Evolutionary conservation across 73 alveolate genomes (phyloP).

Genomic region (Paramecium tetraurelia): DNA sequence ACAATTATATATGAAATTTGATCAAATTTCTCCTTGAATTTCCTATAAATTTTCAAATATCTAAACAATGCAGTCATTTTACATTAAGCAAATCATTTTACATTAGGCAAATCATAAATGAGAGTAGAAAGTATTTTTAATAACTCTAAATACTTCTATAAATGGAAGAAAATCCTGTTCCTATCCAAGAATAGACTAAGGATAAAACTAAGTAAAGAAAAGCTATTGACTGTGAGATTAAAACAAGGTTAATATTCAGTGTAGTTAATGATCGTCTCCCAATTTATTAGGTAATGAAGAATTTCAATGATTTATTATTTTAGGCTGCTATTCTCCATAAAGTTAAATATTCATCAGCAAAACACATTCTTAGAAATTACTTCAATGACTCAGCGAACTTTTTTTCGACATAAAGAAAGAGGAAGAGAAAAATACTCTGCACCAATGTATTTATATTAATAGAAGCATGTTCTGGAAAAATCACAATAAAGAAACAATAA

Average conservation of each 20-base stretch:
- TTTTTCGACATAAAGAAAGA: not conserved
- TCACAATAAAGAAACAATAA: not conserved
- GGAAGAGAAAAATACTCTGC: not conserved
- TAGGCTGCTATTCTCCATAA: conserved; percentile 27
- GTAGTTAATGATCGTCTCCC: conserved; percentile 15
- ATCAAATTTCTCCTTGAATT: not conserved
- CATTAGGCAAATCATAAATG: not conserved
- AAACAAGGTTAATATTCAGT: not conserved
- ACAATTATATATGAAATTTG: not conserved
- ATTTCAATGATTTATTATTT: not conserved
- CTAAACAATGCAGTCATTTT: too few species aligned
- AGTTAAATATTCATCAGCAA: conserved; percentile 21
- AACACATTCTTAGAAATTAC: not conserved
- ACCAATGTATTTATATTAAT: not conserved
- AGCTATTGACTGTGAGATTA: not conserved
- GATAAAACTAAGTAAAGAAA: not conserved
- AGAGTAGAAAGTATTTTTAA: not conserved
- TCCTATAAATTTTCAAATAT: not conserved
- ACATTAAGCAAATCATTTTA: too few species aligned
- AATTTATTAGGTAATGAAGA: not conserved
- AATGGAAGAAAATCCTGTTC: not conserved
- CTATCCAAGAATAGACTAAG: not conserved
- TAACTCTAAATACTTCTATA: not conserved
- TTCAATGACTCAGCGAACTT: not conserved
- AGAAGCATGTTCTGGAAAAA: not conserved